Percentiles rank a stretch among this genome's conserved stretches.
phyloP scores from a whole-genome alignment of 495 filamentous ascomycete genomes.

The Aspergillus asperescens region DNA sequence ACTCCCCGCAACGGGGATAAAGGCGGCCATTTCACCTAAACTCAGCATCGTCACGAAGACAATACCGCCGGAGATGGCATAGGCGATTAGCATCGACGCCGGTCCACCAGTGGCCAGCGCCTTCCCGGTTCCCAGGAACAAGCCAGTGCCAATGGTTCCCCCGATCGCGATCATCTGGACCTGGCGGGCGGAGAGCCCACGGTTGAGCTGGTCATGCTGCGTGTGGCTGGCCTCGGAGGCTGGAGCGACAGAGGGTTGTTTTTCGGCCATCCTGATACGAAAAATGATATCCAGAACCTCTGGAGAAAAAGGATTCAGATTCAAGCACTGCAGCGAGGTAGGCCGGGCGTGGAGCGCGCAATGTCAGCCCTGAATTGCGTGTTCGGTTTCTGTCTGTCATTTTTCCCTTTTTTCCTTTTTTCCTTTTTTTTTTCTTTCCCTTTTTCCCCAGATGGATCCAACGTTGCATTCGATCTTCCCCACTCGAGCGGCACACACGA shows the following conservation, averaged over 20 bases:
- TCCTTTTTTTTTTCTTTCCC: too few species aligned
- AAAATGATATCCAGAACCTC: too few species aligned
- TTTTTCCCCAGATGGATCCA: too few species aligned
- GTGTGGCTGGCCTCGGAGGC: background rate
- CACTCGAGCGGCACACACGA: too few species aligned
- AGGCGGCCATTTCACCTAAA: slow-evolving; percentile 48
- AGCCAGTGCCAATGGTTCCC: slow-evolving; percentile 60
- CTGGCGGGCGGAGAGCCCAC: slow-evolving; percentile 40
- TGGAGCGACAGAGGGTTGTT: background rate
- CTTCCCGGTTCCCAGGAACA: slow-evolving; percentile 58
- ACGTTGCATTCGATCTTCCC: background rate
- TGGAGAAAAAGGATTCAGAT: background rate
- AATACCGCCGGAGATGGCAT: slow-evolving; percentile 44
- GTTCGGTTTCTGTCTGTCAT: background rate
- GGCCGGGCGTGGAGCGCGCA: background rate
- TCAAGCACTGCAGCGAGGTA: background rate
- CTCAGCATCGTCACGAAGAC: slow-evolving; percentile 48
- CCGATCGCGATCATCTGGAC: slow-evolving; percentile 61
- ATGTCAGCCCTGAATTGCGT: background rate
- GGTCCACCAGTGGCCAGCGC: slow-evolving; percentile 57
- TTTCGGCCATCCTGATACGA: background rate
- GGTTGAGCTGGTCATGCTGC: slow-evolving; percentile 18
- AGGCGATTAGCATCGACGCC: slow-evolving; percentile 57
- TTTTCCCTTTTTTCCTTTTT: too few species aligned
- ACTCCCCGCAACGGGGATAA: slow-evolving; percentile 45